Base-by-base conservation (phyloP, 768 basidiomycete genomes). In the Naganishia vishniacii region DNA sequence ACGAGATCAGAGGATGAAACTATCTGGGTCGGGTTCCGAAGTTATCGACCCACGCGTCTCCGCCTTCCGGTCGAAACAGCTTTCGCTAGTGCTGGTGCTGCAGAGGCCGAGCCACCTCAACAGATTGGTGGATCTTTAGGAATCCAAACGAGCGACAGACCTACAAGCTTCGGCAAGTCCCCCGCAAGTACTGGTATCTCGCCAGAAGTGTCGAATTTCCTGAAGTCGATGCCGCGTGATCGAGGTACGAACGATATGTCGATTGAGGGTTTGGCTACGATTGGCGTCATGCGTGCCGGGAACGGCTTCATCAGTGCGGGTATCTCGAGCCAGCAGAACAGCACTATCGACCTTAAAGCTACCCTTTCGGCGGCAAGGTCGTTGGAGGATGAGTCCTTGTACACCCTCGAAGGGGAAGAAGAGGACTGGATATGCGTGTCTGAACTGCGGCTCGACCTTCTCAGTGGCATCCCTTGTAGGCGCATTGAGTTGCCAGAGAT, bases 1-100 rank as follows among this genome's bases (percentile, higher is more conserved):
- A 49, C 49, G 37, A 47, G 61, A n/a, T 29, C 32, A 26, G 61
- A 48, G 29, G 61, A 62, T 41, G 61, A 62, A 25, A 62, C 61
- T 5, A 62, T 62, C 25, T 62, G 61, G 61, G 61, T 62, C 16
- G 61, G 46, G 0, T 62, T 62, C 28, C 9, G 61, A 5, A 62
- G 61, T 29, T 62, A 40, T 34, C 29, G 61, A 26, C 61, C 47
- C 12, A 48, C 46, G 9, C 32, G 46, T 18, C n/a, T 62, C 13
- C 40, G 26, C 32, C 18, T 49, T 6, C 29, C 37, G 7, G 34
- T 20, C 34, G 47, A 25, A 2, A 25, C n/a, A n/a, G n/a, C n/a
- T n/a, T n/a, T 25, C 16, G 31, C 31, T 3, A 20, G 26, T 42
- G 13, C 59, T 6, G 16, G 34, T 7, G 34, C 34, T 37, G 8